Base-by-base conservation (phyloP, 305 asterid species). In the Fraxinus floribunda region DNA sequence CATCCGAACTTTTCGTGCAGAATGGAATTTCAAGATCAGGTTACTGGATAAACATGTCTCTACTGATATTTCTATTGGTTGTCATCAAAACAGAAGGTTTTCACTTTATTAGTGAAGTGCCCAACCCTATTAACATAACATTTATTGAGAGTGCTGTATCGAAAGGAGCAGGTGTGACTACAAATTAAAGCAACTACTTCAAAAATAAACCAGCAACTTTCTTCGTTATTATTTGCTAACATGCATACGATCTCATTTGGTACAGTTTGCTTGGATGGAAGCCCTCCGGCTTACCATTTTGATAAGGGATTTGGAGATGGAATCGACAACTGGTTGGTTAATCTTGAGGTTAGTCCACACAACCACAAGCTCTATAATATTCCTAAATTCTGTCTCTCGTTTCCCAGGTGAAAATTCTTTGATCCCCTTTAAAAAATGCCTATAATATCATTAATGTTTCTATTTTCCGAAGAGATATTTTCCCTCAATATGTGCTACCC, bases 251-350 rank as follows among this genome's bases (percentile, higher is more conserved):
- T 52, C 7, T 57, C 2, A 3, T 73, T 20, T 15, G 52, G 7
- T 60, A 36, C 77, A 88, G 91, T 83, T 81, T 88, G 91, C 44
- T 78, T 88, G 83, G 90, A 88, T 76, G 88, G 90, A 4, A 86
- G 88, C 70, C 88, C 90, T 3, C 82, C 88, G 3, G 88, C 82
- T 32, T 88, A 88, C 41, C 57, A 49, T 71, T 70, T 62, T 39
- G 82, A 66, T 22, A 18, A 52, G 10, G 91, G 91, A 41, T 52
- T 0, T 20, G 91, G 90, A 36, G 83, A 83, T 0, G 88, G 86
- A 70, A 81, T 62, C 11, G 36, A 75, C 11, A 81, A 78, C 24
- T 86, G 90, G 91, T 5, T 88, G 13, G 32, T 84, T 68, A 78
- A 39, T 79, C 87, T 86, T 76, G 55, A 38, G 88, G 89, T 87